Evolutionary conservation across 495 filamentous ascomycete species (phyloP).

Genomic region (Tuber magnatum): DNA sequence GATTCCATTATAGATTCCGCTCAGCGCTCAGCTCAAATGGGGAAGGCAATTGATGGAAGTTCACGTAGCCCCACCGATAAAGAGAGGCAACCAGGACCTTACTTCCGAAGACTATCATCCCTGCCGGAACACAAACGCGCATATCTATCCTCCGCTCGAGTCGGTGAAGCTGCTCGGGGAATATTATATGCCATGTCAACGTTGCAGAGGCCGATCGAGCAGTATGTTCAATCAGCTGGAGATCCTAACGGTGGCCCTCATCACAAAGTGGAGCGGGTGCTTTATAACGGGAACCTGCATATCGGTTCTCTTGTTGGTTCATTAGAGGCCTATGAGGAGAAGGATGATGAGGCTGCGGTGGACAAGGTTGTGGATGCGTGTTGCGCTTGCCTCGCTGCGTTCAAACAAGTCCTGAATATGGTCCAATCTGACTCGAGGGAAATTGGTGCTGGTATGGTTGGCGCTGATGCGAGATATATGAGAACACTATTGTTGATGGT

Average conservation of each 20-base stretch:
- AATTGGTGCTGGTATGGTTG: slow-evolving; percentile 54
- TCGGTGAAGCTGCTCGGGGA: slow-evolving; percentile 75
- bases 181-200: slow-evolving; percentile 67
- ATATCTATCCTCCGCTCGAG: slow-evolving; percentile 52
- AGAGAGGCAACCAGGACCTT: slow-evolving; percentile 50
- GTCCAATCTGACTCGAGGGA: slow-evolving; percentile 62
- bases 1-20: slow-evolving; percentile 35
- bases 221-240: slow-evolving; percentile 33
- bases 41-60: slow-evolving; percentile 11
- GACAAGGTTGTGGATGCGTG: slow-evolving; percentile 60
- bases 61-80: slow-evolving; percentile 34
- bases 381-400: slow-evolving; percentile 65
- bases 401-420: slow-evolving; percentile 64
- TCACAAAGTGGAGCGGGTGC: slow-evolving; percentile 32
- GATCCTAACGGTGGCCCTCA: slow-evolving; percentile 28
- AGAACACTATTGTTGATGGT: slow-evolving; percentile 72
- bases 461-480: slow-evolving; percentile 66
- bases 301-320: slow-evolving; percentile 36
- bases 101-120: slow-evolving; percentile 71
- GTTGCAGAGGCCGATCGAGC: slow-evolving; percentile 38
- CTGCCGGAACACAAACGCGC: slow-evolving; percentile 73
- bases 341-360: slow-evolving; percentile 34
- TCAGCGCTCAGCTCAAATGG: slow-evolving; percentile 17
- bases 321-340: slow-evolving; percentile 37
- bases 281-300: slow-evolving; percentile 38